Evolutionary conservation across 2,329 filamentous ascomycete species (phyloP).

Genomic region (Dothistroma pini): DNA sequence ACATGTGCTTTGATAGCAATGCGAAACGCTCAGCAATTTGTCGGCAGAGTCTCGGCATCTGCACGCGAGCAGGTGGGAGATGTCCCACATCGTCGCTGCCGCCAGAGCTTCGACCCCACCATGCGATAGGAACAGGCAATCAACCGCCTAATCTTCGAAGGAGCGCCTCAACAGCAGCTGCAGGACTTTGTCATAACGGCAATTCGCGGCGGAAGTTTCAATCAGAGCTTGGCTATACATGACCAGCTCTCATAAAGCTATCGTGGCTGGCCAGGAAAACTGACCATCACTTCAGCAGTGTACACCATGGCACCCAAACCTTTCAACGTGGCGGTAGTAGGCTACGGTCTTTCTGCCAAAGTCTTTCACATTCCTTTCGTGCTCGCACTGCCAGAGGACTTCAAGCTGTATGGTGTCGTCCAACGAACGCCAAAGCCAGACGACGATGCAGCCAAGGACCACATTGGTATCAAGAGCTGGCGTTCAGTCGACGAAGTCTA

Average conservation of each 20-base stretch:
- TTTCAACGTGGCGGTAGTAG: slow-evolving; percentile 57
- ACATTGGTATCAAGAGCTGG: slow-evolving; percentile 63
- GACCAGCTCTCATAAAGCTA: not conserved
- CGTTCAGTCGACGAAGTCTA: slow-evolving; percentile 60
- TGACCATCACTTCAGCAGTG: not conserved
- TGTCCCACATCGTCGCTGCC: not conserved
- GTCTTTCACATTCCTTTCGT: slow-evolving; percentile 83
- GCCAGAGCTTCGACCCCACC: slow-evolving; percentile 3
- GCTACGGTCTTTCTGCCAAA: slow-evolving; percentile 66
- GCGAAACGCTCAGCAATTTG: not conserved
- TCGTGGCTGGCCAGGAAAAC: not conserved
- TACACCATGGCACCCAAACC: slow-evolving; percentile 25
- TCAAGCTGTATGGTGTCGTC: slow-evolving; percentile 70
- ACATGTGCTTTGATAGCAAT: not conserved
- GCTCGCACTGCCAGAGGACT: slow-evolving; percentile 53
- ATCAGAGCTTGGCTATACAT: not conserved
- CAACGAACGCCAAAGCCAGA: slow-evolving; percentile 64
- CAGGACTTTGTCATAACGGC: not conserved
- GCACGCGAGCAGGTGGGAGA: not conserved
- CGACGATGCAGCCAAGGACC: slow-evolving; percentile 65
- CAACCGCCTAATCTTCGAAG: slow-evolving; percentile 13
- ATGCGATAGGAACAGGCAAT: slow-evolving; percentile 20
- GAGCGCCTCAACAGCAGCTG: slow-evolving; percentile 11
- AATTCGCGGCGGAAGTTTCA: slow-evolving; percentile 9
- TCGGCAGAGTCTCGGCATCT: not conserved